Percentiles rank a stretch among this genome's conserved stretches.
These are phyloP conservation scores for Plectranthus barbatus DNA, from an alignment of 257 asterid species.

Conservation along the genomic window DNA sequence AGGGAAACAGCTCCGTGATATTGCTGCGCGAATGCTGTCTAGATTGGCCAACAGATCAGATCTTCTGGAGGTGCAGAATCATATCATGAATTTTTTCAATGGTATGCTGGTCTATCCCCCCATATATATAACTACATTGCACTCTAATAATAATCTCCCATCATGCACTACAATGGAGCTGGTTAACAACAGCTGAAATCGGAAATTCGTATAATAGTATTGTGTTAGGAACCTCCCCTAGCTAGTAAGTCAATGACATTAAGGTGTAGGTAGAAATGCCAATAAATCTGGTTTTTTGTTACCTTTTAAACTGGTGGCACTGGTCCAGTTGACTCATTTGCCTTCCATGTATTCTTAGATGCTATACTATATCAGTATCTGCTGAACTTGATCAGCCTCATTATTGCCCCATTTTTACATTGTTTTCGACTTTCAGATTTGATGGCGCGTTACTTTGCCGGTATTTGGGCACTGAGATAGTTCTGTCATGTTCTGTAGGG, in stretches of 20 bases:
- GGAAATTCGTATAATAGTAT: not conserved
- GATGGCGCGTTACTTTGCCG: no score
- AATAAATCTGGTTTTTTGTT: not conserved
- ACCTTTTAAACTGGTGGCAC: not conserved
- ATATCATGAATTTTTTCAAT: slow-evolving; percentile 46
- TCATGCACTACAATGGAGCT: not conserved
- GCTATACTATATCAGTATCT: no score
- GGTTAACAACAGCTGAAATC: not conserved
- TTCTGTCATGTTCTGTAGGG: no score
- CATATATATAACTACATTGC: no score
- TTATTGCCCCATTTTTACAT: no score
- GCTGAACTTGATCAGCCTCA: no score
- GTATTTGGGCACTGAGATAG: no score
- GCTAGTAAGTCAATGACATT: not conserved
- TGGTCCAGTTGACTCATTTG: not conserved
- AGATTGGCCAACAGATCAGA: slow-evolving; percentile 51
- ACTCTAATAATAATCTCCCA: no score
- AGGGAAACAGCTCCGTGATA: slow-evolving; percentile 65
- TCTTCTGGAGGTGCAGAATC: slow-evolving; percentile 56
- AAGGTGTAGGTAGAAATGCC: not conserved
- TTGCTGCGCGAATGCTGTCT: slow-evolving; percentile 52
- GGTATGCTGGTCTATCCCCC: no score
- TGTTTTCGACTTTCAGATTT: no score
- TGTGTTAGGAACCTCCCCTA: no score
- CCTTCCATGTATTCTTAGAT: not conserved